Evolutionary conservation across 768 basidiomycete species (phyloP).

Genomic region (Pulveroboletus sp.): DNA sequence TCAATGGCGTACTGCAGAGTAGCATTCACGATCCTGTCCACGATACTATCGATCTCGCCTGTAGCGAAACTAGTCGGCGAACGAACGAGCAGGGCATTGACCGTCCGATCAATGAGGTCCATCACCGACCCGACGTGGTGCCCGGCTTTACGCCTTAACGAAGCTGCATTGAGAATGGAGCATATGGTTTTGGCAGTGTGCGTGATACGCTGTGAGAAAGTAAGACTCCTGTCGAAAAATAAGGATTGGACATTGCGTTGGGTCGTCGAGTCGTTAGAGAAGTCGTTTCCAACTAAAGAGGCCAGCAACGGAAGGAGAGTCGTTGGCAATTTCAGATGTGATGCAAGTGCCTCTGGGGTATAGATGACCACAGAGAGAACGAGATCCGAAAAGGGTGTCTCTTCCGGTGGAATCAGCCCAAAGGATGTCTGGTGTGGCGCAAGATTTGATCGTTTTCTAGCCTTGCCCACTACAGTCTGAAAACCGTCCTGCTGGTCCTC

Average conservation of each 20-base stretch:
- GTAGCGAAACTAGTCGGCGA: conserved; percentile 42
- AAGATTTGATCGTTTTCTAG: conserved; percentile 42
- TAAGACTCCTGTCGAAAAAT: conserved; percentile 63
- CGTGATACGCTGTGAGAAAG: conserved; percentile 59
- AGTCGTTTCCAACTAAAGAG: conserved; percentile 80
- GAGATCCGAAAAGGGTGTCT: conserved; percentile 31
- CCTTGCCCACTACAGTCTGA: conserved; percentile 52
- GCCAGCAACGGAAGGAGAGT: conserved; percentile 73
- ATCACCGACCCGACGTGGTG: conserved; percentile 64
- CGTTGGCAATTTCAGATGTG: conserved; percentile 60
- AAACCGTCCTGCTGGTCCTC: conserved; percentile 51
- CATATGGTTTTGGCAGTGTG: conserved; percentile 56
- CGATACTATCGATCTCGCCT: conserved; percentile 60
- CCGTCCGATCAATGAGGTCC: conserved; percentile 70
- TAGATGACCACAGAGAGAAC: conserved; percentile 56
- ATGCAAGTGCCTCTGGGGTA: conserved; percentile 55
- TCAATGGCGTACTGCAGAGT: conserved; percentile 77
- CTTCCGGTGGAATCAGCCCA: conserved; percentile 53
- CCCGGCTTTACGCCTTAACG: conserved; percentile 46
- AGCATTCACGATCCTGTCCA: conserved; percentile 67
- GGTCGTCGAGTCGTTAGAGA: conserved; percentile 47
- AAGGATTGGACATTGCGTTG: conserved; percentile 50
- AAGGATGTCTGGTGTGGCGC: conserved; percentile 12
- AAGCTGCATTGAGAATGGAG: conserved; percentile 45
- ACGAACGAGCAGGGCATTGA: conserved; percentile 54